Evolutionary conservation across 192 early-diverging fungal species (phyloP), one percentile per base, ranked within the genome.

Genomic region (Linnemannia zychae): DNA sequence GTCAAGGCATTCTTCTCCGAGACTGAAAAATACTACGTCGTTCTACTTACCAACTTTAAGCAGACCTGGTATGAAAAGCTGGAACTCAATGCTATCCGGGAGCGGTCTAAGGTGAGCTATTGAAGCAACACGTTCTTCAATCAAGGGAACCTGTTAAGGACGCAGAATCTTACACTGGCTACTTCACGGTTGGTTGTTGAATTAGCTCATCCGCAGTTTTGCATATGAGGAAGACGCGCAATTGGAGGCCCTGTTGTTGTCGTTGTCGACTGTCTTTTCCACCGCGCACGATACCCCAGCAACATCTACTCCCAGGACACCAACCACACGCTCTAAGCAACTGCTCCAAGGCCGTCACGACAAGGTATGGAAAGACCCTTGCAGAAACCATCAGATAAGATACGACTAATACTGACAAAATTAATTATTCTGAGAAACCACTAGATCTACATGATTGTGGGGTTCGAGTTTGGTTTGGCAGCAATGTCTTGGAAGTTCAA

Each of bases 11-110:
- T 60, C 31, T 85, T 85, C 74, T 75, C 72, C 52, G 76, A 78
- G 28, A 60, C 74, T 1, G 78, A 79, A 63, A 79, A 79, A 65
- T 78, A 66, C n/a, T 85, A 85, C 24, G 16, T 85, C 18, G 67
- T 85, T 44, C 53, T 85, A 34, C 38, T 85, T 7, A 85, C 83
- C 34, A 85, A 85, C 46, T 4, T 85, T 20, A 85, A 85, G 74
- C 83, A 85, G 46, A 75, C 53, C 15, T 85, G 83, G 83, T 65
- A 52, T 49, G 83, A 85, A 33, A 85, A 85, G 33, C 74, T 85
- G 28, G 47, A 72, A 31, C 44, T 77, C n/a, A 60, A 79, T 17
- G 77, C 72, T 34, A 79, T 85, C 28, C 68, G 83, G 18, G 46
- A 72, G 22, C 73, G 83, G 7, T 85, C 77, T 38, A 79, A 72